Percentiles rank a stretch among this genome's conserved stretches.
Evolutionary conservation across 1,139 yeast species (phyloP).

Genomic region (Geotrichum macrosporum): DNA sequence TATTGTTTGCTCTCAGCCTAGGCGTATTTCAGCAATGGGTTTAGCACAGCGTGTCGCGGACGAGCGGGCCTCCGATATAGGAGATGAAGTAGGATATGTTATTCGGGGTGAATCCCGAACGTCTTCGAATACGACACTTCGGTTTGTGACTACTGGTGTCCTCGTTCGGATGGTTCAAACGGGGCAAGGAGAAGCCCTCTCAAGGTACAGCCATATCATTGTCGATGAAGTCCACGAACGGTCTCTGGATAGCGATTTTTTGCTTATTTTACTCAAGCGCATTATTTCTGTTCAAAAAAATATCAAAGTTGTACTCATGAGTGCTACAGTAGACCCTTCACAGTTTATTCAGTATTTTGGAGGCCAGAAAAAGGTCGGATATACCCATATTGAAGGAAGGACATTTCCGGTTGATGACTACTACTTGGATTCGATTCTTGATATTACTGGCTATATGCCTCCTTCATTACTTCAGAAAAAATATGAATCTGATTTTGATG

Average conservation of each 20-base stretch:
- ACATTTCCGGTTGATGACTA: conserved; percentile 83
- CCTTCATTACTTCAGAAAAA: conserved; percentile 20
- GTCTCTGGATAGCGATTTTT: conserved; percentile 83
- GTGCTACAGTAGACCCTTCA: conserved; percentile 84
- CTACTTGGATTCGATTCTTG: conserved; percentile 63
- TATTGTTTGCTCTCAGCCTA: conserved; percentile 88
- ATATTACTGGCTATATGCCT: conserved; percentile 42
- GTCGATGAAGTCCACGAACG: conserved; percentile 97
- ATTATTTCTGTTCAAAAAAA: conserved; percentile 42
- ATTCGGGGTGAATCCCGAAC: conserved; percentile 87
- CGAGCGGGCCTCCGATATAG: conserved; percentile 66
- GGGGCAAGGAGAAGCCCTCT: conserved; percentile 39
- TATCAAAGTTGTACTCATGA: conserved; percentile 76
- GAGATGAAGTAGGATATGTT: conserved; percentile 79
- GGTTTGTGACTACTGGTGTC: conserved; percentile 92
- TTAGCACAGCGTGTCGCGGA: conserved; percentile 88
- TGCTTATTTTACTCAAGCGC: conserved; percentile 69
- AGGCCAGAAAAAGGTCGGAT: conserved; percentile 33
- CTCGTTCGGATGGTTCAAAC: conserved; percentile 75
- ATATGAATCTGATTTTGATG: conserved; percentile 29
- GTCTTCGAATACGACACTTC: conserved; percentile 55
- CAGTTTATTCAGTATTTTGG: conserved; percentile 63
- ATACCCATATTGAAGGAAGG: conserved; percentile 77
- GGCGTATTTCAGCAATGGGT: conserved; percentile 93
- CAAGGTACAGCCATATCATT: conserved; percentile 62